A percentile compares a stretch with the other conserved stretches of the same genome.
phyloP scores from a whole-genome alignment of 2,329 filamentous ascomycete species.

The Orbilia brochopaga region DNA sequence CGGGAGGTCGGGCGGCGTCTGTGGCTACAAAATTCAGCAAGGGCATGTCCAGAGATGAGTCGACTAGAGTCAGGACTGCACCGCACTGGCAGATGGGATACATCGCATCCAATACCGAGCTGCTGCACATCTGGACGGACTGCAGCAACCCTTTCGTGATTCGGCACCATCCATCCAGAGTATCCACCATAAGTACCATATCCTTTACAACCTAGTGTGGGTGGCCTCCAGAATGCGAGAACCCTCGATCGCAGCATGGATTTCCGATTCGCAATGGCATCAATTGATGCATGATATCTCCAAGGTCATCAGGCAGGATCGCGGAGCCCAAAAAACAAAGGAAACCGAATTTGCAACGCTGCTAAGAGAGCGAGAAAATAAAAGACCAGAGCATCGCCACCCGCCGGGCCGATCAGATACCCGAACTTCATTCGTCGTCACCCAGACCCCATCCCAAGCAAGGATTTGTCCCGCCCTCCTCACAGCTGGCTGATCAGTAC shows the following conservation, averaged over 20 bases:
- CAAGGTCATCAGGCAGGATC: not conserved
- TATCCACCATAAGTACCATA: no score
- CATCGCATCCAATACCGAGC: not conserved
- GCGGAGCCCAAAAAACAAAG: not conserved
- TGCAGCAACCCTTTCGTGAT: no score
- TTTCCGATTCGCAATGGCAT: not conserved
- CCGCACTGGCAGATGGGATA: not conserved
- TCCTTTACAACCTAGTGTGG: no score
- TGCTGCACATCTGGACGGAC: no score
- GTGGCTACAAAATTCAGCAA: conserved; percentile 4
- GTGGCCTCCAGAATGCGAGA: not conserved
- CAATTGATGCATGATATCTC: not conserved
- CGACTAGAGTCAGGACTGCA: not conserved
- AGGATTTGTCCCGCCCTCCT: conserved; percentile 5
- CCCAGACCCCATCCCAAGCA: conserved; percentile 4
- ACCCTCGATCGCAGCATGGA: not conserved
- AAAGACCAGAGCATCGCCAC: not conserved
- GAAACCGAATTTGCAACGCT: not conserved
- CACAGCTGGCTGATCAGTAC: conserved; percentile 4
- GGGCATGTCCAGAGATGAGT: not conserved
- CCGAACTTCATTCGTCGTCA: conserved; percentile 11
- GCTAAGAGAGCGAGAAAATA: not conserved
- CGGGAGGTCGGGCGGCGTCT: not conserved
- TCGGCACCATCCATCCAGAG: no score
- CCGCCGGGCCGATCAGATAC: conserved; percentile 10